These are phyloP conservation scores for Ogataea nitratoaversa DNA, from an alignment of 805 yeast genomes.

Conservation along the genomic window DNA sequence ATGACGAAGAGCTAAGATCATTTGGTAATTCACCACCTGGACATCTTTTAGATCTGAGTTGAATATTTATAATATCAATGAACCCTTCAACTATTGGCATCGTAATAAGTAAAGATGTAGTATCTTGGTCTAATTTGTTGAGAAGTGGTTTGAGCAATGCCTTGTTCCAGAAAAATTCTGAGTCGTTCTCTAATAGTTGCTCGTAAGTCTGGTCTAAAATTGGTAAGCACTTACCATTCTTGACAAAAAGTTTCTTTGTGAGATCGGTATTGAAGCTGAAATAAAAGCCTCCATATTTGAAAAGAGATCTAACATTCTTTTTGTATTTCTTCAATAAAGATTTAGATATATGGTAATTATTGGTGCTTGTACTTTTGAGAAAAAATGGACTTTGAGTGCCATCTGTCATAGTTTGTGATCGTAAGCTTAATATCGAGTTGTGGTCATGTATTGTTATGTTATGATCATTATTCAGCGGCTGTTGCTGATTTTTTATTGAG, in stretches of 20 bases:
- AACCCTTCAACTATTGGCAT: conserved; percentile 21
- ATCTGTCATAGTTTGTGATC: neutral
- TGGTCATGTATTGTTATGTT: neutral
- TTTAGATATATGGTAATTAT: conserved; percentile 4
- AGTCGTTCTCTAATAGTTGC: conserved; percentile 1
- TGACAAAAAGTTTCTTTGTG: conserved; percentile 3
- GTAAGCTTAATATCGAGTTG: conserved; percentile 2
- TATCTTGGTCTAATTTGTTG: neutral
- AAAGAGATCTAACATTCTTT: conserved; percentile 11
- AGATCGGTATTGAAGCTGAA: conserved; percentile 16
- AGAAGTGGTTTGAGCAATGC: conserved; percentile 11
- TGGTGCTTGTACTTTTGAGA: neutral
- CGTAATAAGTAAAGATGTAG: conserved; percentile 3
- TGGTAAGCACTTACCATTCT: neutral
- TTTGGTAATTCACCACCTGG: neutral
- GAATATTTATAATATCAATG: conserved; percentile 9
- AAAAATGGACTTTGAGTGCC: neutral
- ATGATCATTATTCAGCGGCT: neutral
- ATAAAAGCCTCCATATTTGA: conserved; percentile 22
- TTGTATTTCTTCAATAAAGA: conserved; percentile 11
- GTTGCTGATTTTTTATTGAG: no score
- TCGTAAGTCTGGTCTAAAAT: conserved; percentile 1
- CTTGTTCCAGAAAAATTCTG: conserved; percentile 21
- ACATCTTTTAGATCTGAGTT: neutral
- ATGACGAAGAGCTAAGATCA: no score